Conservation (phyloP, 129 eudicot species). For the Flaveria linearis region DNA sequence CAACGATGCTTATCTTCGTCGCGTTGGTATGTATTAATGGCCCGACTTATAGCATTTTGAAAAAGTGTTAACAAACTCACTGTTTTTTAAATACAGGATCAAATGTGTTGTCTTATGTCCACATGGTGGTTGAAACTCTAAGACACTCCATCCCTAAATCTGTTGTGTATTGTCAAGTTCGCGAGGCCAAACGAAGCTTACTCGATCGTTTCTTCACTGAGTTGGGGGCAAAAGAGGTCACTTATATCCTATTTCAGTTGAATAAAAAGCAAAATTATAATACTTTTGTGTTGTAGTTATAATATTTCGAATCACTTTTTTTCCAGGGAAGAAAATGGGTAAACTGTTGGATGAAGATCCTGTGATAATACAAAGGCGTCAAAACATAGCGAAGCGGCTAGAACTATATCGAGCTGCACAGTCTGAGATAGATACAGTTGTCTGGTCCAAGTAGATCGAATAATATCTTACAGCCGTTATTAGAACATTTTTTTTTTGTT, state of each 20-base stretch:
- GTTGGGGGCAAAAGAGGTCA: conserved; percentile 84
- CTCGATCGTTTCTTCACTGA: conserved; percentile 87
- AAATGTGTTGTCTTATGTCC: conserved; percentile 79
- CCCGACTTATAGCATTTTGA: background rate
- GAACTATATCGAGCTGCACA: conserved; percentile 93
- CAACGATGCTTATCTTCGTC: conserved; percentile 83
- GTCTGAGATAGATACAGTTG: conserved; percentile 80
- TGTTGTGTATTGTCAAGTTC: conserved; percentile 92
- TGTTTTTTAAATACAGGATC: conserved; percentile 50
- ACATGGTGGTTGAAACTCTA: conserved; percentile 80
- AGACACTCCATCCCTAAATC: conserved; percentile 93
- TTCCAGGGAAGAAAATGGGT: conserved; percentile 74
- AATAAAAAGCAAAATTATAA: background rate
- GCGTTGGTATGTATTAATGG: conserved; percentile 57
- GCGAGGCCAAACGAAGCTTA: conserved; percentile 91
- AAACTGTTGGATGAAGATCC: conserved; percentile 94
- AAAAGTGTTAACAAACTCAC: background rate
- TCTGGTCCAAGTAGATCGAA: conserved; percentile 70
- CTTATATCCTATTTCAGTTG: no score
- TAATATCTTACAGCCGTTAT: background rate
- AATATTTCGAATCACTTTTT: background rate
- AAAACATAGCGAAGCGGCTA: conserved; percentile 72
- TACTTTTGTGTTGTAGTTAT: background rate
- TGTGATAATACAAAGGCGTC: conserved; percentile 73
- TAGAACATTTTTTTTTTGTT: background rate